These are phyloP conservation scores for Phytopythium kandeliae DNA, from an alignment of 352 stramenopile species.

Conservation along the genomic window DNA sequence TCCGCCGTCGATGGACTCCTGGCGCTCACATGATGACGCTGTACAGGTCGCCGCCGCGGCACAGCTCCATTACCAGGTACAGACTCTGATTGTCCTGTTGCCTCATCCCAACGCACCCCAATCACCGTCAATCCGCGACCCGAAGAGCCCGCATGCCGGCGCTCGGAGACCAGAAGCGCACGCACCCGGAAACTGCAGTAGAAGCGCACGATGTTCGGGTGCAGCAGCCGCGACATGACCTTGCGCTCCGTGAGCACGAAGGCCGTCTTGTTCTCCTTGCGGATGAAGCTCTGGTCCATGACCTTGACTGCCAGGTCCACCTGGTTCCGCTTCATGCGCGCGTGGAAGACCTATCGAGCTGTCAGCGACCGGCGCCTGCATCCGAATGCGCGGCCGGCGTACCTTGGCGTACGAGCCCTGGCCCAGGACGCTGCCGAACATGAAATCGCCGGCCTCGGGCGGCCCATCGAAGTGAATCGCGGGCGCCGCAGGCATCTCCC, in stretches of 20 bases:
- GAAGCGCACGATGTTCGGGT: conserved; percentile 88
- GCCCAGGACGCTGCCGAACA: conserved; percentile 82
- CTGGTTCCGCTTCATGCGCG: conserved; percentile 72
- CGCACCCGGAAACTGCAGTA: conserved; percentile 85
- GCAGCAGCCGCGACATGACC: conserved; percentile 82
- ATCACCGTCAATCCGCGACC: no score
- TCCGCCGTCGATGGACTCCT: background rate
- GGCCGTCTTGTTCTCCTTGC: conserved; percentile 89
- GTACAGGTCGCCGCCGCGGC: conserved; percentile 76
- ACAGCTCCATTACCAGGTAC: conserved; percentile 88
- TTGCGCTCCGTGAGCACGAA: conserved; percentile 89
- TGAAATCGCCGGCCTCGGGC: conserved; percentile 74
- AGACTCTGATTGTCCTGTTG: conserved; percentile 78
- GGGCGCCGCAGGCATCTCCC: conserved; percentile 21
- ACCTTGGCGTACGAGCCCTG: conserved; percentile 89
- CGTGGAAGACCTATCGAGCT: conserved; percentile 90
- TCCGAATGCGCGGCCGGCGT: background rate
- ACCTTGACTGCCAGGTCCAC: conserved; percentile 88
- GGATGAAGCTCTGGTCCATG: conserved; percentile 89
- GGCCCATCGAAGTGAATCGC: conserved; percentile 53
- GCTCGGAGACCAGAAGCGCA: background rate
- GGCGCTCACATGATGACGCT: conserved; percentile 60
- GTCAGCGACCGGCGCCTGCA: no score
- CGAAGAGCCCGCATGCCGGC: conserved; percentile 1
- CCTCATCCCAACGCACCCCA: background rate